These are phyloP conservation scores for Colletotrichum caudatum DNA, from an alignment of 2,329 filamentous ascomycete genomes.

Conservation along the genomic window DNA sequence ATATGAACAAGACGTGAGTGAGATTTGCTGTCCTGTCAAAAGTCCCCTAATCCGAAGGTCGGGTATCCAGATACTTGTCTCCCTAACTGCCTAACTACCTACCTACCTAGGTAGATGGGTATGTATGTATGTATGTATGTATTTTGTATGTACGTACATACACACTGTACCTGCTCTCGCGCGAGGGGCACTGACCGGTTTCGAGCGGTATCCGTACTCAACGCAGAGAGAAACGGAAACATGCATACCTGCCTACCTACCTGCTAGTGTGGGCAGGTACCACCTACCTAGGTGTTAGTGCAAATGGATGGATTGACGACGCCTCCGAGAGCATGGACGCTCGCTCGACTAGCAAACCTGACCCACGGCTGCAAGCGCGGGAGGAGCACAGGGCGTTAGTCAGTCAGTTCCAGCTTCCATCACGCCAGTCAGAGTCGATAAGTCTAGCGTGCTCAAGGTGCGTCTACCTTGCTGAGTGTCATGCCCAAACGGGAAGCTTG, in stretches of 20 bases:
- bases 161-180: neutral
- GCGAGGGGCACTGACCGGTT: neutral
- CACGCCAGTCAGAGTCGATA: slow-evolving; percentile 13
- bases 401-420: slow-evolving; percentile 34
- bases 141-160: too few relatives aligned
- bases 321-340: neutral
- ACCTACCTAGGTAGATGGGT: slow-evolving; percentile 2
- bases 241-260: too few relatives aligned
- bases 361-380: slow-evolving; percentile 26
- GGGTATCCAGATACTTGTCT: neutral
- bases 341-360: neutral
- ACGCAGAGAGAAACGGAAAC: neutral
- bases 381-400: slow-evolving; percentile 34
- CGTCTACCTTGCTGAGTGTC: slow-evolving; percentile 14
- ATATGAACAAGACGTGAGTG: neutral
- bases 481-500: slow-evolving; percentile 33
- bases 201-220: neutral
- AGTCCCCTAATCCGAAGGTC: slow-evolving; percentile 17
- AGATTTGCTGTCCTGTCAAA: slow-evolving; percentile 12
- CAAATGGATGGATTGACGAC: neutral
- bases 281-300: neutral
- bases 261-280: too few relatives aligned
- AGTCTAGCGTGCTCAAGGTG: slow-evolving; percentile 22
- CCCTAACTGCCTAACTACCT: neutral
- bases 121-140: neutral